These are phyloP conservation scores for Petunia secreta DNA, from an alignment of 257 asterid genomes.

Conservation along the genomic window DNA sequence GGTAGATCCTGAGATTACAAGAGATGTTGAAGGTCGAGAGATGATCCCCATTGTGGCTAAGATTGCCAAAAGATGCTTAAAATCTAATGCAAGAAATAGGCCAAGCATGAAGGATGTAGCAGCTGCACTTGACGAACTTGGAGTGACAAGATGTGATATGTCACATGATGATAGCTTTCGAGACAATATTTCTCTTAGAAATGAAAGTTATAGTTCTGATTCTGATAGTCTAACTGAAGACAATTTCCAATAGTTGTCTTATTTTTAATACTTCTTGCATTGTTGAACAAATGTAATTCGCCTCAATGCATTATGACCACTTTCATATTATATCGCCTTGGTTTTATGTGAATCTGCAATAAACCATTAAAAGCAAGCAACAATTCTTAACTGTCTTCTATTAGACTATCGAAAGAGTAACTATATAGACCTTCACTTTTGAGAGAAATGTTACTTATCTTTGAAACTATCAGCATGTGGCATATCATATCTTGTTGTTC, in stretches of 20 bases:
- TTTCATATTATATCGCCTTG: too few species aligned
- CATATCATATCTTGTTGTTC: not conserved
- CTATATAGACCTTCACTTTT: too few species aligned
- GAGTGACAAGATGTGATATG: not conserved
- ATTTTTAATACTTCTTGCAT: too few species aligned
- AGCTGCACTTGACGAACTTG: conserved; percentile 37
- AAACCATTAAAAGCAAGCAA: too few species aligned
- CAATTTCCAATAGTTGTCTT: too few species aligned
- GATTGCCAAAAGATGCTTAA: conserved; percentile 33
- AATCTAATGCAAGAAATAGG: conserved; percentile 32
- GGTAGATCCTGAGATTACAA: conserved; percentile 23
- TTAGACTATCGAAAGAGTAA: too few species aligned
- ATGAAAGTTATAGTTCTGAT: not conserved
- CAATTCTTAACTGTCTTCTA: too few species aligned
- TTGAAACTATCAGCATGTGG: too few species aligned
- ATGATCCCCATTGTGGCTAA: conserved; percentile 29
- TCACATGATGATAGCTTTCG: not conserved
- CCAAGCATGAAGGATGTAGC: conserved; percentile 50
- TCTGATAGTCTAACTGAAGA: not conserved
- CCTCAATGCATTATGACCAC: too few species aligned
- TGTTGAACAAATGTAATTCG: too few species aligned
- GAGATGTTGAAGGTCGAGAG: conserved; percentile 29
- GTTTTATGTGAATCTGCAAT: too few species aligned
- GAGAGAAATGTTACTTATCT: too few species aligned
- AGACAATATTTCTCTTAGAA: not conserved